A percentile compares a stretch with the other conserved stretches of the same genome.
phyloP scores from a whole-genome alignment of 2,329 filamentous ascomycete species.

The Pseudovirgaria hyperparasitica region DNA sequence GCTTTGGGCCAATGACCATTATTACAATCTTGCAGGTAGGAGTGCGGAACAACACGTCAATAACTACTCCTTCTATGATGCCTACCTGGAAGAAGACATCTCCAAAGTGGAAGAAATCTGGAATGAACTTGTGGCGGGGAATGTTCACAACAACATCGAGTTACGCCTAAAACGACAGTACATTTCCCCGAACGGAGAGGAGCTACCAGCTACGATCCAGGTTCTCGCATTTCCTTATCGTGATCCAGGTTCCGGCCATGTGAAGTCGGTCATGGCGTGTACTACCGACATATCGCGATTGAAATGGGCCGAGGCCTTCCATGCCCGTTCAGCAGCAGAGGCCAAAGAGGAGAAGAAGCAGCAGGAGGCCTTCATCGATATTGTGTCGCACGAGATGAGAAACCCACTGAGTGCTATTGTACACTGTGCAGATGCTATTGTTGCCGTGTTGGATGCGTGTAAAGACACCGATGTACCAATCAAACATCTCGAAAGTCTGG shows the following conservation, averaged over 20 bases:
- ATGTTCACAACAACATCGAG: constrained; percentile 15
- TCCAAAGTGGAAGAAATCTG: constrained; percentile 13
- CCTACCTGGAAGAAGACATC: constrained; percentile 16
- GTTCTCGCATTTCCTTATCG: constrained; percentile 22
- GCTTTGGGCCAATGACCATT: constrained; percentile 23
- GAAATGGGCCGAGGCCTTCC: constrained; percentile 4
- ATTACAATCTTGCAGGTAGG: constrained; percentile 16
- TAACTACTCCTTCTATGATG: constrained; percentile 13
- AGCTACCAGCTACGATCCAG: constrained; percentile 18
- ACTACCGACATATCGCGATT: constrained; percentile 4
- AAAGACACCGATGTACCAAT: background rate
- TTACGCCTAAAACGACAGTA: constrained; percentile 18
- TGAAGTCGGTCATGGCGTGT: background rate
- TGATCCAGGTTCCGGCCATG: constrained; percentile 6
- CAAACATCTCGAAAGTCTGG: background rate
- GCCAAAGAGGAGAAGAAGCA: constrained; percentile 19
- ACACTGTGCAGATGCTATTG: constrained; percentile 21
- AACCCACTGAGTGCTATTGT: constrained; percentile 17
- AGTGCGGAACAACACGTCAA: constrained; percentile 9
- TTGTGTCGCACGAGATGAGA: constrained; percentile 18
- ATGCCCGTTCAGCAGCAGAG: constrained; percentile 11
- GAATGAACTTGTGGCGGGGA: constrained; percentile 13
- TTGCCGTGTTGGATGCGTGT: constrained; percentile 2
- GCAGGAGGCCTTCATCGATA: constrained; percentile 22
- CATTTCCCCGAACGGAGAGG: constrained; percentile 16